These are phyloP conservation scores for Malassezia sympodialis DNA, from an alignment of 1,284 basidiomycete genomes.

Conservation along the genomic window DNA sequence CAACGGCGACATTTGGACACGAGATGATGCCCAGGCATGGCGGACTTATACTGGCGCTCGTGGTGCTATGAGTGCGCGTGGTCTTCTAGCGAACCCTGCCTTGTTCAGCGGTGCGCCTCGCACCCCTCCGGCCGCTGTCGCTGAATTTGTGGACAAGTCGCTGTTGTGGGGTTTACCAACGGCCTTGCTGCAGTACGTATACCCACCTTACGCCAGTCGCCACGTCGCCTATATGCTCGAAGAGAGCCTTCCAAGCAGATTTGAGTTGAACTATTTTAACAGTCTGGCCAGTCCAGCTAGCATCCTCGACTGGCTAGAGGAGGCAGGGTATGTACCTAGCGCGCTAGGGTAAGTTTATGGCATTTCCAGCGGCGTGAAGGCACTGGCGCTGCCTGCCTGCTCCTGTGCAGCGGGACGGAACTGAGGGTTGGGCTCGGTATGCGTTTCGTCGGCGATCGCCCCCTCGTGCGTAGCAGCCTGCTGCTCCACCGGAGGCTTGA, in stretches of 20 bases:
- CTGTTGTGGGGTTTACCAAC: slow-evolving; percentile 53
- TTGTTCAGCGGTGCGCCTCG: slow-evolving; percentile 54
- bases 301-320: slow-evolving; percentile 52
- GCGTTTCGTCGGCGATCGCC: neutral
- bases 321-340: slow-evolving; percentile 32
- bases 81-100: slow-evolving; percentile 57
- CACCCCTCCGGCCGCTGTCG: slow-evolving; percentile 53
- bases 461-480: neutral
- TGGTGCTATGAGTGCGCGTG: slow-evolving; percentile 57
- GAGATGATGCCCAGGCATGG: slow-evolving; percentile 51
- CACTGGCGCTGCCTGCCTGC: neutral
- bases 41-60: slow-evolving; percentile 52
- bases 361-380: slow-evolving; percentile 11
- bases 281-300: slow-evolving; percentile 51
- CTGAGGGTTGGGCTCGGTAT: slow-evolving; percentile 9
- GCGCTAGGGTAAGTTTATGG: neutral
- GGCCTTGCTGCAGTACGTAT: slow-evolving; percentile 50
- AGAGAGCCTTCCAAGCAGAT: slow-evolving; percentile 48
- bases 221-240: slow-evolving; percentile 57
- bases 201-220: slow-evolving; percentile 31
- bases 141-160: slow-evolving; percentile 52
- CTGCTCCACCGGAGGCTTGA: slow-evolving; percentile 5
- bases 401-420: neutral
- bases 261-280: slow-evolving; percentile 55
- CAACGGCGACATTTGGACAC: slow-evolving; percentile 56